These are phyloP conservation scores for Pleurozium schreberi DNA, from an alignment of 225 moss, liverwort and hornwort genomes.

Conservation along the genomic window DNA sequence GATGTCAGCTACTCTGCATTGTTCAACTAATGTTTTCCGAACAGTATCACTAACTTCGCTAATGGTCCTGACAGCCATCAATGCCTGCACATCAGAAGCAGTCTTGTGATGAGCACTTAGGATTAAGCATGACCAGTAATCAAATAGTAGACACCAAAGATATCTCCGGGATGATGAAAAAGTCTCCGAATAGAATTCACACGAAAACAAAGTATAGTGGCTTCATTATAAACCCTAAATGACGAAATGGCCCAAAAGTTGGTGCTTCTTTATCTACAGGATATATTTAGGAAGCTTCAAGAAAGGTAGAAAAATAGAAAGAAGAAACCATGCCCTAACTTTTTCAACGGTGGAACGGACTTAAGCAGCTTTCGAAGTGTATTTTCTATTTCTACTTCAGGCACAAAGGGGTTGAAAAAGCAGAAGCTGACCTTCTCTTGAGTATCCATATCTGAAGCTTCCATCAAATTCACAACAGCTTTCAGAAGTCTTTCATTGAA, in stretches of 20 bases:
- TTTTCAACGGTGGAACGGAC: not conserved
- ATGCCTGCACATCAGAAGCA: conserved; percentile 44
- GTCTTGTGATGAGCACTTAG: not conserved
- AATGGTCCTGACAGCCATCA: conserved; percentile 69
- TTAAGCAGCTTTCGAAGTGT: not conserved
- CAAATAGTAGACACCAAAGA: not conserved
- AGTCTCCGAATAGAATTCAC: not conserved
- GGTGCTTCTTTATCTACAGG: not conserved
- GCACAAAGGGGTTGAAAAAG: not conserved
- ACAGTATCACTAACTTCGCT: conserved; percentile 29
- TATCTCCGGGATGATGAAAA: not conserved
- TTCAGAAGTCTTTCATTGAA: conserved; percentile 61
- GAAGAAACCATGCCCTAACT: not conserved
- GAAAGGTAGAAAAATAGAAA: not conserved
- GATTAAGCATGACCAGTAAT: not conserved
- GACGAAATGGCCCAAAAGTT: not conserved
- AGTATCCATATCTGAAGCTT: conserved; percentile 75
- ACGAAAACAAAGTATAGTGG: not conserved
- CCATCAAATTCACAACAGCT: conserved; percentile 54
- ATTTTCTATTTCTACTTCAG: not conserved
- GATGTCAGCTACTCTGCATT: conserved; percentile 33
- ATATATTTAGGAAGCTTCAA: not conserved
- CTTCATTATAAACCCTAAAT: not conserved
- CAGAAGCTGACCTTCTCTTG: conserved; percentile 64
- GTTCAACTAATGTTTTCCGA: conserved; percentile 27